Evolutionary conservation across 2,329 filamentous ascomycete genomes (phyloP).

Genomic region (Cadophora malorum): DNA sequence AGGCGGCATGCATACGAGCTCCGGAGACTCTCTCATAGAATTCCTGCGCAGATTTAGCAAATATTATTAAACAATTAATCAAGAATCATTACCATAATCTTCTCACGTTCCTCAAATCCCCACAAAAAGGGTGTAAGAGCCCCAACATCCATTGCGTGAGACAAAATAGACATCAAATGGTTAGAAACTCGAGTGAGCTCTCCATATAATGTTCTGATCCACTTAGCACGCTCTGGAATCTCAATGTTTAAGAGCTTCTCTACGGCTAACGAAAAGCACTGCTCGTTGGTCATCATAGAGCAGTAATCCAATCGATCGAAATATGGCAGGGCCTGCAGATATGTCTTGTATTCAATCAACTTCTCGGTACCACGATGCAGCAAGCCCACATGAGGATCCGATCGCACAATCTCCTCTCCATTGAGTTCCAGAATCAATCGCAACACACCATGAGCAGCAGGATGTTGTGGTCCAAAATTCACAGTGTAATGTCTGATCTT

Average conservation of each 20-base stretch:
- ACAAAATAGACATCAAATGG: conserved; percentile 97
- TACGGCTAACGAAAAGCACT: conserved; percentile 92
- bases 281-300: conserved; percentile 99
- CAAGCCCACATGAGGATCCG: conserved; percentile 95
- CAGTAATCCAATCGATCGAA: conserved; percentile 99
- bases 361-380: conserved; percentile 98
- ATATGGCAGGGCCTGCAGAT: conserved; percentile 96
- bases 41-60: conserved; percentile 66
- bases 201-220: conserved; percentile 92
- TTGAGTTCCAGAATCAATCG: conserved; percentile 97
- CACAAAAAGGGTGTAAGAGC: conserved; percentile 97
- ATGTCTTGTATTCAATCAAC: conserved; percentile 99
- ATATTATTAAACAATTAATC: conserved; percentile 29
- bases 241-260: conserved; percentile 98
- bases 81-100: conserved; percentile 80
- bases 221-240: conserved; percentile 94
- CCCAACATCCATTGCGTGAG: conserved; percentile 98
- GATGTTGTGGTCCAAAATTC: conserved; percentile 99
- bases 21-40: conserved; percentile 99
- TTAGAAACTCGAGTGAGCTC: conserved; percentile 95
- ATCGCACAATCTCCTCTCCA: conserved; percentile 95
- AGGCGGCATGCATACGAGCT: conserved; percentile 95
- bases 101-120: conserved; percentile 99
- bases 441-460: conserved; percentile 96
- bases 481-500: conserved; percentile 99